Conservation (phyloP, 176 grass and related monocot genomes). For the Themeda triandra region DNA sequence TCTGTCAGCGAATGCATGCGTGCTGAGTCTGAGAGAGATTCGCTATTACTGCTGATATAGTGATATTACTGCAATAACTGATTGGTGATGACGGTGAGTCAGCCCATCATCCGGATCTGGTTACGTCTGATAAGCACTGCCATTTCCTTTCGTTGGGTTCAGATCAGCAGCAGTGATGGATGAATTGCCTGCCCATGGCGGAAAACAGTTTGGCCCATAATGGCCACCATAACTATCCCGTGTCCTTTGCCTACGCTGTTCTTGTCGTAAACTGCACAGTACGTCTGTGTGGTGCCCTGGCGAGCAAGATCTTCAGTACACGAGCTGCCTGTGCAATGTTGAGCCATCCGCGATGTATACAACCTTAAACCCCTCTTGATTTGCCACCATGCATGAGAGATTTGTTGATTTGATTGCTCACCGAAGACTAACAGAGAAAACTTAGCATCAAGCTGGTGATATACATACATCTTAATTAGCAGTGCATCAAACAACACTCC, state of each 20-base stretch:
- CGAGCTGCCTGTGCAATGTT: slow-evolving; percentile 2
- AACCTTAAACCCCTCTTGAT: not conserved
- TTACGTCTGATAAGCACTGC: not conserved
- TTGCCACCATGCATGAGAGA: not conserved
- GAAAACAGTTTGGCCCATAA: slow-evolving; percentile 31
- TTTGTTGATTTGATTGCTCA: not conserved
- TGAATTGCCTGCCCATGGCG: not conserved
- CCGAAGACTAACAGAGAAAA: not conserved
- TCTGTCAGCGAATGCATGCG: not conserved
- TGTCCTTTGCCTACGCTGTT: slow-evolving; percentile 13
- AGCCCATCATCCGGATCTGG: not conserved
- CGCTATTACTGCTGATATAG: not conserved
- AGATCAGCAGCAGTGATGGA: not conserved
- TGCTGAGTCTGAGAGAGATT: no score
- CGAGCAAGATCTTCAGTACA: slow-evolving; percentile 8
- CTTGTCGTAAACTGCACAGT: slow-evolving; percentile 12
- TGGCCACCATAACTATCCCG: not conserved
- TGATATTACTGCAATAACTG: no score
- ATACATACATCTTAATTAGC: slow-evolving; percentile 18
- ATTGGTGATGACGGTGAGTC: no score
- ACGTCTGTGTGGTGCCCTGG: not conserved
- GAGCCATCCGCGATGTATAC: slow-evolving; percentile 8
- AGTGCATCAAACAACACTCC: not conserved
- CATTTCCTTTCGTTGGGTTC: not conserved
- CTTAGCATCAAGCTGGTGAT: slow-evolving; percentile 38